Conservation (phyloP, 768 basidiomycete species). For the Leucocoprinus birnbaumii region DNA sequence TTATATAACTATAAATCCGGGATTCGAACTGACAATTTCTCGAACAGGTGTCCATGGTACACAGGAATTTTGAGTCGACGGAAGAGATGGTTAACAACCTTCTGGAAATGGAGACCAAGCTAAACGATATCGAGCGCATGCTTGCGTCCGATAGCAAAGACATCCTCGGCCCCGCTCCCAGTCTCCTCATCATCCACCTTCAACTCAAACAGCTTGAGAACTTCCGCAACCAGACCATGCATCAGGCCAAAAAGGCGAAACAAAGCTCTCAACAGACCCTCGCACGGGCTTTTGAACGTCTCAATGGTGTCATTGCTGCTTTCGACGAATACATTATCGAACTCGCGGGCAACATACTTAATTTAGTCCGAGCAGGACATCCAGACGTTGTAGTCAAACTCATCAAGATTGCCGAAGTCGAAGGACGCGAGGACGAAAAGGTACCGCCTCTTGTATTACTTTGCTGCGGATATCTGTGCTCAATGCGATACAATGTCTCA, state of each 20-base stretch:
- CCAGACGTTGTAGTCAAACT: constrained; percentile 88
- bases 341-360: constrained; percentile 73
- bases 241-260: constrained; percentile 85
- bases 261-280: constrained; percentile 65
- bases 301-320: constrained; percentile 73
- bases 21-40: neutral
- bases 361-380: constrained; percentile 76
- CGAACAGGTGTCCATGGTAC: constrained; percentile 86
- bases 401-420: constrained; percentile 90
- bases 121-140: constrained; percentile 76
- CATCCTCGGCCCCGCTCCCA: constrained; percentile 83
- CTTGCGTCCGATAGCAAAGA: constrained; percentile 72
- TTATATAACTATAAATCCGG: too few relatives aligned
- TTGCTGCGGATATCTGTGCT: constrained; percentile 4
- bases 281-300: constrained; percentile 78
- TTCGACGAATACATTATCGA: constrained; percentile 87
- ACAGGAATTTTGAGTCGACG: constrained; percentile 91
- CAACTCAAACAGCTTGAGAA: constrained; percentile 89
- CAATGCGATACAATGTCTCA: neutral
- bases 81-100: constrained; percentile 95
- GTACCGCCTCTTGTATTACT: constrained; percentile 30
- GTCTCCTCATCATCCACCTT: constrained; percentile 87
- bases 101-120: constrained; percentile 85
- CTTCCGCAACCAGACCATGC: constrained; percentile 94
- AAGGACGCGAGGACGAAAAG: constrained; percentile 94